Percentiles rank a stretch among this genome's conserved stretches.
Evolutionary conservation across 108 stramenopile species (phyloP).

Genomic region (Chaetoceros muelleri): DNA sequence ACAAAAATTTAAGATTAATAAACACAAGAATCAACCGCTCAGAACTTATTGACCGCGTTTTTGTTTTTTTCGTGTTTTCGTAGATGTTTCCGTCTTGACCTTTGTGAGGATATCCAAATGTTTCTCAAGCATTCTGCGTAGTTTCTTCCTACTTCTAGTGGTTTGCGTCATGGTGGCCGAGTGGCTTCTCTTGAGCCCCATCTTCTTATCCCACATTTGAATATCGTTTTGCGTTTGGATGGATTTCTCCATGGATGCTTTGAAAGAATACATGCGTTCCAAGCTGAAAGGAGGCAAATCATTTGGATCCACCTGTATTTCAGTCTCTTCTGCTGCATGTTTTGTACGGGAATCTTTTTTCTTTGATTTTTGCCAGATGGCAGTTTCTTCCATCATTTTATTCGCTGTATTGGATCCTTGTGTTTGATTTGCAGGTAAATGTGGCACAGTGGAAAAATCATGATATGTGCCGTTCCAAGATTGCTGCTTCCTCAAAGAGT

Average conservation of each 20-base stretch:
- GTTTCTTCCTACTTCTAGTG: constrained; percentile 39
- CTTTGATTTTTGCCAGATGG: background rate
- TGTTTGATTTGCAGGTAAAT: background rate
- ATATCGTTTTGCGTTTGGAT: constrained; percentile 57
- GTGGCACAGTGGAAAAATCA: too few species aligned
- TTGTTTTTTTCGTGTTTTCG: too few species aligned
- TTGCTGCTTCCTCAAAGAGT: background rate
- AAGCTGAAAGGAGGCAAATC: background rate
- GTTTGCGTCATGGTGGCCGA: constrained; percentile 66
- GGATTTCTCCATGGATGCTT: constrained; percentile 44
- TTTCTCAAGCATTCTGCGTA: background rate
- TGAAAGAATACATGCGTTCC: constrained; percentile 10
- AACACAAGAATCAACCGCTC: too few species aligned
- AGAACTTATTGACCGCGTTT: too few species aligned
- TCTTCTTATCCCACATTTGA: constrained; percentile 73
- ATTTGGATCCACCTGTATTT: background rate
- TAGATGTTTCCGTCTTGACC: too few species aligned
- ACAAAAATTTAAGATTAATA: too few species aligned
- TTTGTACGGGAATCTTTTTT: background rate
- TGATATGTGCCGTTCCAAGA: background rate
- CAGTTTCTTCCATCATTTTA: background rate
- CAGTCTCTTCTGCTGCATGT: background rate
- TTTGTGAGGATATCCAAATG: background rate
- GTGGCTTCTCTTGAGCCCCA: constrained; percentile 66
- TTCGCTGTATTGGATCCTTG: background rate